phyloP scores from a whole-genome alignment of 2,329 filamentous ascomycete genomes.

The Exophiala alcalophila region DNA sequence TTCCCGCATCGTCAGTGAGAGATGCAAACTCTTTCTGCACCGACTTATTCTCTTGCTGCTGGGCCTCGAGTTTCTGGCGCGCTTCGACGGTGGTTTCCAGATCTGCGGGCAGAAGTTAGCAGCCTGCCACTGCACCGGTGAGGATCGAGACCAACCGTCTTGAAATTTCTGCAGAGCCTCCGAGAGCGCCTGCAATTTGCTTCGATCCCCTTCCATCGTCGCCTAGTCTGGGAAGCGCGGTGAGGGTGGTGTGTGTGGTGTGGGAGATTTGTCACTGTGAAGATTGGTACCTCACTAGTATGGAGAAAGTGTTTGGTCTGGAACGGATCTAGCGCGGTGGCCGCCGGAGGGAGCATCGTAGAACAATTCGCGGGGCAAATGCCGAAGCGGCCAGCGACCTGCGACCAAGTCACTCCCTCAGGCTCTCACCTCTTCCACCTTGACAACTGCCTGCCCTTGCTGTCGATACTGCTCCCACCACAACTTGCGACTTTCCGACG shows the following conservation, averaged over 20 bases:
- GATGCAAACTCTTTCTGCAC: slow-evolving; percentile 78
- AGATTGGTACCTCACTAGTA: slow-evolving; percentile 9
- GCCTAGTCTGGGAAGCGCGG: neutral
- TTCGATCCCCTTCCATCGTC: slow-evolving; percentile 57
- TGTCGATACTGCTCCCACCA: no score
- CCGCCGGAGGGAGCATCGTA: no score
- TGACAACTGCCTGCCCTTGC: no score
- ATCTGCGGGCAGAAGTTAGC: slow-evolving; percentile 54
- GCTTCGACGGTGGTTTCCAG: slow-evolving; percentile 72
- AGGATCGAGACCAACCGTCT: slow-evolving; percentile 56
- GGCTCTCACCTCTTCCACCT: no score
- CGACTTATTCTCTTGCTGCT: slow-evolving; percentile 86
- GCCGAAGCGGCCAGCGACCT: slow-evolving; percentile 11
- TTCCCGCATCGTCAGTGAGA: slow-evolving; percentile 76
- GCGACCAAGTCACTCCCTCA: no score
- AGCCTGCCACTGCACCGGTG: neutral
- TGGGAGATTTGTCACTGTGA: slow-evolving; percentile 17
- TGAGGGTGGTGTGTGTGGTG: neutral
- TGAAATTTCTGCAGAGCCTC: slow-evolving; percentile 87
- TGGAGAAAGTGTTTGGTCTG: slow-evolving; percentile 7
- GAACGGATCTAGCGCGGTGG: slow-evolving; percentile 10
- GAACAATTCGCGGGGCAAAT: slow-evolving; percentile 22
- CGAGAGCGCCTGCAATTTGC: slow-evolving; percentile 74
- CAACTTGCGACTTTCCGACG: no score
- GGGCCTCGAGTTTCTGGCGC: slow-evolving; percentile 84